Conservation (phyloP, 495 filamentous ascomycete species). For the Talaromyces ruber region DNA sequence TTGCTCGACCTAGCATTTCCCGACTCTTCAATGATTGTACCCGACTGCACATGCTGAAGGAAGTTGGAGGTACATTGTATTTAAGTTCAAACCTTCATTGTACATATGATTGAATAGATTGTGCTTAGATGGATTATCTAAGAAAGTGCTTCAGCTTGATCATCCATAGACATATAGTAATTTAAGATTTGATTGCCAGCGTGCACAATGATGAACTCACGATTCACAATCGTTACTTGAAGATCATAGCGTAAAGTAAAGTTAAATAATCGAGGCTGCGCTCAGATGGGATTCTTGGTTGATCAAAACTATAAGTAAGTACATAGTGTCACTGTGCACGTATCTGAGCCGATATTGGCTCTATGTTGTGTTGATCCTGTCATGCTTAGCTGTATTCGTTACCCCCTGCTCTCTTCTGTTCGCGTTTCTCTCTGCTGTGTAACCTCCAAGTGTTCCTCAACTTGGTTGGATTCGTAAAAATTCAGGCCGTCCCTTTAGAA, state of each 20-base stretch:
- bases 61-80: neutral
- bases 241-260: neutral
- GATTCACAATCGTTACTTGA: neutral
- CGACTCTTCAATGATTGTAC: neutral
- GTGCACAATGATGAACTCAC: neutral
- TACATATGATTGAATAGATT: neutral
- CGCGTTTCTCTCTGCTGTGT: neutral
- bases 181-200: neutral
- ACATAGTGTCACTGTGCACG: too few species aligned
- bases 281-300: too few species aligned
- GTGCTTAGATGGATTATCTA: neutral
- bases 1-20: neutral
- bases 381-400: too few species aligned
- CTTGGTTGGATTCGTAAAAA: constrained; percentile 16
- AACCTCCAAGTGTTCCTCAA: neutral
- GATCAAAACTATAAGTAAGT: too few species aligned
- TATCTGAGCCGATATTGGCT: too few species aligned
- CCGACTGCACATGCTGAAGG: neutral
- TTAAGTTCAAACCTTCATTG: neutral
- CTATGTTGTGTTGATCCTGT: too few species aligned
- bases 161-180: neutral
- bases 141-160: neutral
- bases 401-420: too few species aligned
- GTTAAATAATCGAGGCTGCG: neutral
- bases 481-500: constrained; percentile 20